These are phyloP conservation scores for Lathyrus aphaca DNA, from an alignment of 306 rosid species.

Conservation along the genomic window DNA sequence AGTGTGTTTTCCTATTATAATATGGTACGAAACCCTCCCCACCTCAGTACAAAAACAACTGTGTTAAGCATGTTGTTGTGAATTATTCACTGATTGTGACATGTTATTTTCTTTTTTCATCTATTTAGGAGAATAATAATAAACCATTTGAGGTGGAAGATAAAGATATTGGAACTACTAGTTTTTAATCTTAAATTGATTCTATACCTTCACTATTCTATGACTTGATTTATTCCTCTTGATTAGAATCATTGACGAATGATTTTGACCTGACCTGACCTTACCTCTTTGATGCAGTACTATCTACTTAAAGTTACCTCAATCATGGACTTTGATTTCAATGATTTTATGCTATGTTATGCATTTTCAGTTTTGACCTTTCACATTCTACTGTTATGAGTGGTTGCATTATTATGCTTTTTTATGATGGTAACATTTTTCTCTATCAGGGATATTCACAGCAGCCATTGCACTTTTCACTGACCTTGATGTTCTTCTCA, in stretches of 20 bases:
- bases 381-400: slow-evolving; percentile 25
- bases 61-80: slow-evolving; percentile 30
- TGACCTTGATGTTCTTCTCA: slow-evolving; percentile 71
- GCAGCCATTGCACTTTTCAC: slow-evolving; percentile 87
- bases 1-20: slow-evolving; percentile 16
- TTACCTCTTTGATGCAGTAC: slow-evolving; percentile 30
- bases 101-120: slow-evolving; percentile 25
- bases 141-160: slow-evolving; percentile 36
- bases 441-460: slow-evolving; percentile 81
- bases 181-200: slow-evolving; percentile 42
- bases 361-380: slow-evolving; percentile 42
- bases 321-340: slow-evolving; percentile 34
- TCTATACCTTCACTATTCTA: slow-evolving; percentile 20
- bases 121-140: slow-evolving; percentile 36
- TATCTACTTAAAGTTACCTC: slow-evolving; percentile 38
- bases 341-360: slow-evolving; percentile 44
- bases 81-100: slow-evolving; percentile 39
- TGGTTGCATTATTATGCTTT: slow-evolving; percentile 28
- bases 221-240: slow-evolving; percentile 42
- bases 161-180: slow-evolving; percentile 32
- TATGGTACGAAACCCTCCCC: background rate
- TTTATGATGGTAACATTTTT: slow-evolving; percentile 26
- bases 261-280: slow-evolving; percentile 27
- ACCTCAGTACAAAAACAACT: slow-evolving; percentile 14
- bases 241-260: slow-evolving; percentile 54